Evolutionary conservation across 2,329 filamentous ascomycete species (phyloP).

Genomic region (Sclerotiophoma versabilis): DNA sequence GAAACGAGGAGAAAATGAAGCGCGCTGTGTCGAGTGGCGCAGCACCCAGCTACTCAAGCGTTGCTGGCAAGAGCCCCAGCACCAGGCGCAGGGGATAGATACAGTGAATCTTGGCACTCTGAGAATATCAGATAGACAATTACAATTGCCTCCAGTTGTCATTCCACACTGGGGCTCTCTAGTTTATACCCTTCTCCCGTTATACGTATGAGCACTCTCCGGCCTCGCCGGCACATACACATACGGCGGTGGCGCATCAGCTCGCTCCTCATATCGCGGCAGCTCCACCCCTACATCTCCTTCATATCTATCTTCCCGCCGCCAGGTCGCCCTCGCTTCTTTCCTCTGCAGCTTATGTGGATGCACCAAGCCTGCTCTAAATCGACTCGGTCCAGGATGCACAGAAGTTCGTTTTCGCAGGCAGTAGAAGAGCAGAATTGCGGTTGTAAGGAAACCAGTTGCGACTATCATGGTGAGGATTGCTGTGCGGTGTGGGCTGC

Average conservation of each 20-base stretch:
- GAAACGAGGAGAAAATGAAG: constrained; percentile 41
- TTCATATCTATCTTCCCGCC: neutral
- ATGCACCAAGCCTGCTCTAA: constrained; percentile 1
- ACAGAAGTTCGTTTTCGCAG: constrained; percentile 8
- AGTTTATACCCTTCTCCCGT: neutral
- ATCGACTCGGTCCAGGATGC: neutral
- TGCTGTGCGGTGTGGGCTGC: constrained; percentile 7
- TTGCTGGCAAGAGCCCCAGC: constrained; percentile 58
- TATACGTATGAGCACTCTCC: constrained; percentile 2
- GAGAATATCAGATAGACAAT: neutral
- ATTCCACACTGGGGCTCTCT: neutral
- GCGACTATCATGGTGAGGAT: constrained; percentile 3
- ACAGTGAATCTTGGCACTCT: neutral
- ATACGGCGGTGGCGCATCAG: constrained; percentile 14
- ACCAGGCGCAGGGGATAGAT: constrained; percentile 62
- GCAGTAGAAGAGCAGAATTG: constrained; percentile 10
- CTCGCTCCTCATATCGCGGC: constrained; percentile 5
- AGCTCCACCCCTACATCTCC: constrained; percentile 3
- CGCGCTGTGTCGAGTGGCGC: constrained; percentile 47
- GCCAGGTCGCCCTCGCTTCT: constrained; percentile 3
- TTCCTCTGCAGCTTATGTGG: constrained; percentile 9
- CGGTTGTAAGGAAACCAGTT: constrained; percentile 1
- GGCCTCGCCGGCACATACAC: constrained; percentile 3
- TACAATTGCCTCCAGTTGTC: neutral
- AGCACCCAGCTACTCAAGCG: constrained; percentile 46